Conservation (phyloP, 768 basidiomycete species). For the Lactarius hatsudake region DNA sequence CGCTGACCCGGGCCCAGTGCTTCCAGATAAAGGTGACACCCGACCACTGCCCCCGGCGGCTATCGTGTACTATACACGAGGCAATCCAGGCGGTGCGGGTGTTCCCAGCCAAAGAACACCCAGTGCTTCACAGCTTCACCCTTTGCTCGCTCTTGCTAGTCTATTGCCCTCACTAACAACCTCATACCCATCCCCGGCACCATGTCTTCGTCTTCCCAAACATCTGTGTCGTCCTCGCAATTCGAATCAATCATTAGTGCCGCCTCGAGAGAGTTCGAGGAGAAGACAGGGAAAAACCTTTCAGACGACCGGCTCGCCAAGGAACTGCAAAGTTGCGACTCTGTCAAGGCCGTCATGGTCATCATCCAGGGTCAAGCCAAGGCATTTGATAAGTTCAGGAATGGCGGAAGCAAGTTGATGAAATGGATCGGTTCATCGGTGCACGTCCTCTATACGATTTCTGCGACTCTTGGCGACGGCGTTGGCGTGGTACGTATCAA, state of each 20-base stretch:
- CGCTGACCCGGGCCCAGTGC: too few species aligned
- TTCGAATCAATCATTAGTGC: neutral
- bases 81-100: too few species aligned
- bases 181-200: too few species aligned
- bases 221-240: neutral
- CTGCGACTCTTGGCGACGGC: neutral
- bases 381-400: neutral
- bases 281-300: neutral
- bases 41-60: too few species aligned
- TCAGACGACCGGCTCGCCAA: neutral
- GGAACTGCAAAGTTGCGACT: neutral
- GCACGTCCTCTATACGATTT: neutral
- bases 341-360: neutral
- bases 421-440: neutral
- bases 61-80: too few species aligned
- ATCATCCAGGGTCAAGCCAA: neutral
- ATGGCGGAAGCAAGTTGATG: neutral
- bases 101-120: too few species aligned
- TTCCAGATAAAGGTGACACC: too few species aligned
- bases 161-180: neutral
- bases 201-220: neutral
- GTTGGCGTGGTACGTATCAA: neutral
- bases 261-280: neutral
- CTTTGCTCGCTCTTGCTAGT: neutral
- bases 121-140: neutral